A percentile compares a stretch with the other conserved stretches of the same genome.
Evolutionary conservation across 331 rosid genomes (phyloP).

Genomic region (Pyracantha coccinea): DNA sequence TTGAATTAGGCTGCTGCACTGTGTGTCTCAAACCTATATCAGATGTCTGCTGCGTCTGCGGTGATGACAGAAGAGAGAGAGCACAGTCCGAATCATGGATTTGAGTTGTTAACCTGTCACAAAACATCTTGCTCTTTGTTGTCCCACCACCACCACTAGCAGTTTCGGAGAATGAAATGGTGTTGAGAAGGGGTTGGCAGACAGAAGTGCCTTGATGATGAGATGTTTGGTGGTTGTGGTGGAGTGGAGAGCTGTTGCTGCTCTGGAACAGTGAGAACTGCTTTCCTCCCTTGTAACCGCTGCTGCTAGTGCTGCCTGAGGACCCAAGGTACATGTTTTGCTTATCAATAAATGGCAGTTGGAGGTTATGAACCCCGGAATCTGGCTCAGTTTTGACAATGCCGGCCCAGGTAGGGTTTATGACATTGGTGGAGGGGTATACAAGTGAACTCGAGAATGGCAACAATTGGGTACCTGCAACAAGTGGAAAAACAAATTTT

Average conservation of each 20-base stretch:
- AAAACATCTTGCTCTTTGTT: conserved; percentile 32
- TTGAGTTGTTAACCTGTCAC: conserved; percentile 38
- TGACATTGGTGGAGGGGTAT: conserved; percentile 51
- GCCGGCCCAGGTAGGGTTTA: conserved; percentile 53
- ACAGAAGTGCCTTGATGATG: conserved; percentile 18
- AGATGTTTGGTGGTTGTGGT: conserved; percentile 19
- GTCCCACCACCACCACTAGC: conserved; percentile 8
- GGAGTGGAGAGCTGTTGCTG: conserved; percentile 1
- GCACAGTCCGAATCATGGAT: conserved; percentile 64
- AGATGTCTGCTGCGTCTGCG: conserved; percentile 51
- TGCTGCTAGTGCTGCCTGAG: conserved; percentile 16
- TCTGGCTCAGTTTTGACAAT: conserved; percentile 38
- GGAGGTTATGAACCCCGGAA: conserved; percentile 37
- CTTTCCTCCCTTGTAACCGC: conserved; percentile 29
- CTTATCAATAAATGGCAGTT: conserved; percentile 37
- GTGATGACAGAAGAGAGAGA: conserved; percentile 99
- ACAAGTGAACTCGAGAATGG: conserved; percentile 66
- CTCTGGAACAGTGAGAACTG: conserved; percentile 41
- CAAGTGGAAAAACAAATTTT: neutral
- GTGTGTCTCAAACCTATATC: conserved; percentile 45
- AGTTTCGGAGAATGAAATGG: conserved; percentile 37
- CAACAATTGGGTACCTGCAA: conserved; percentile 56
- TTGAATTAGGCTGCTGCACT: conserved; percentile 31
- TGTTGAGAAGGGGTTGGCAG: conserved; percentile 34
- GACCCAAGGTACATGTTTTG: conserved; percentile 53